Percentiles rank a stretch among this genome's conserved stretches.
phyloP scores from a whole-genome alignment of 2,329 filamentous ascomycete species.

The Hysterium pulicare region DNA sequence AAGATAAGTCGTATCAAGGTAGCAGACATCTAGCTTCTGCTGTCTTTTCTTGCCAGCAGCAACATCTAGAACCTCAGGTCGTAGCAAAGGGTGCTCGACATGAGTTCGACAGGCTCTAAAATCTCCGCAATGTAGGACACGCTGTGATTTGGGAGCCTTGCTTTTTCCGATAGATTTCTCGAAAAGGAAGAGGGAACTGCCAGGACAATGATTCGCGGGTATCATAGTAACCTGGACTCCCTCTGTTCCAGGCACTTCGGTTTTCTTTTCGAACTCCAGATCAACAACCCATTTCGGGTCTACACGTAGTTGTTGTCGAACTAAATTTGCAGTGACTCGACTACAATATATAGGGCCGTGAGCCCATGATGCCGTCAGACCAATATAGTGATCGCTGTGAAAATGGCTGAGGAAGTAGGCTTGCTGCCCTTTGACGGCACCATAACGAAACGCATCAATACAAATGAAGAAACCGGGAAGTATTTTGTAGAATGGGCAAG shows the following conservation, averaged over 20 bases:
- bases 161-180: slow-evolving; percentile 70
- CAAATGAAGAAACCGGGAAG: slow-evolving; percentile 89
- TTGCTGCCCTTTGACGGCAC: slow-evolving; percentile 84
- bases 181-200: slow-evolving; percentile 89
- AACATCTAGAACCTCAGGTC: slow-evolving; percentile 68
- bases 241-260: slow-evolving; percentile 76
- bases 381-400: slow-evolving; percentile 96
- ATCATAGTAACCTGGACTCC: slow-evolving; percentile 92
- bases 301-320: slow-evolving; percentile 80
- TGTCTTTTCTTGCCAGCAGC: slow-evolving; percentile 68
- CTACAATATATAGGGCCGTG: slow-evolving; percentile 98
- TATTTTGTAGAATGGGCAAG: slow-evolving; percentile 98
- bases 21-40: slow-evolving; percentile 92
- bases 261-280: slow-evolving; percentile 77
- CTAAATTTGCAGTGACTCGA: slow-evolving; percentile 83
- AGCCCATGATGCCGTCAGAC: slow-evolving; percentile 80
- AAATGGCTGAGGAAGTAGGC: slow-evolving; percentile 98
- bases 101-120: slow-evolving; percentile 89
- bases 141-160: slow-evolving; percentile 60
- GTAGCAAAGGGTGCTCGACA: slow-evolving; percentile 74
- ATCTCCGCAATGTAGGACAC: slow-evolving; percentile 92
- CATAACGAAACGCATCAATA: slow-evolving; percentile 94
- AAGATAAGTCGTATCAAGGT: slow-evolving; percentile 94
- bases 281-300: slow-evolving; percentile 81
- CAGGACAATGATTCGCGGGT: slow-evolving; percentile 92